phyloP scores from a whole-genome alignment of 345 rosid genomes.

The Linum usitatissimum region DNA sequence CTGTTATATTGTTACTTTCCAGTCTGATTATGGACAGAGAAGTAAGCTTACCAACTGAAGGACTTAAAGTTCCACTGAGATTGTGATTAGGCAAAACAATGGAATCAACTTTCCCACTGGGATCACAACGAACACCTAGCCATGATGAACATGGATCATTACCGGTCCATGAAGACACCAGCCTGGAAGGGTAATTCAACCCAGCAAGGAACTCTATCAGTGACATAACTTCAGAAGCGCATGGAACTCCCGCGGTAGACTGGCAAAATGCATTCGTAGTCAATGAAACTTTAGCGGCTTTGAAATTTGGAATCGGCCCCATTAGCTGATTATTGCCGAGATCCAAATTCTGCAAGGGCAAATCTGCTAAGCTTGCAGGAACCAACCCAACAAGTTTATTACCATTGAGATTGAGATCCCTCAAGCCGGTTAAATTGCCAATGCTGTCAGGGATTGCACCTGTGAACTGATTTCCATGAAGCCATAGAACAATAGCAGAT shows the following conservation, averaged over 20 bases:
- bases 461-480: conserved; percentile 64
- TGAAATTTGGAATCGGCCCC: conserved; percentile 62
- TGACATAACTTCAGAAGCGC: conserved; percentile 51
- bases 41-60: conserved; percentile 40
- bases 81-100: conserved; percentile 36
- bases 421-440: conserved; percentile 39
- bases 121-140: conserved; percentile 41
- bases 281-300: conserved; percentile 26
- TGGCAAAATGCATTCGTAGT: conserved; percentile 45
- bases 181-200: conserved; percentile 45
- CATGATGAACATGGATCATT: conserved; percentile 57
- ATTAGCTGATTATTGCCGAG: conserved; percentile 58
- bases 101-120: conserved; percentile 16
- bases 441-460: conserved; percentile 53
- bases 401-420: conserved; percentile 48
- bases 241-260: conserved; percentile 32
- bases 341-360: conserved; percentile 41
- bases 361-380: conserved; percentile 39
- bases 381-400: conserved; percentile 51
- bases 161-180: conserved; percentile 48
- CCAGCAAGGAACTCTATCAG: conserved; percentile 49
- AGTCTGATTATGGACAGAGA: conserved; percentile 38
- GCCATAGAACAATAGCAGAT: conserved; percentile 49
- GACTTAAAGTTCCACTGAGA: conserved; percentile 58
- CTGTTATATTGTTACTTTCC: conserved; percentile 34